These are phyloP conservation scores for Exserohilum turcica DNA, from an alignment of 2,329 filamentous ascomycete genomes.

Conservation along the genomic window DNA sequence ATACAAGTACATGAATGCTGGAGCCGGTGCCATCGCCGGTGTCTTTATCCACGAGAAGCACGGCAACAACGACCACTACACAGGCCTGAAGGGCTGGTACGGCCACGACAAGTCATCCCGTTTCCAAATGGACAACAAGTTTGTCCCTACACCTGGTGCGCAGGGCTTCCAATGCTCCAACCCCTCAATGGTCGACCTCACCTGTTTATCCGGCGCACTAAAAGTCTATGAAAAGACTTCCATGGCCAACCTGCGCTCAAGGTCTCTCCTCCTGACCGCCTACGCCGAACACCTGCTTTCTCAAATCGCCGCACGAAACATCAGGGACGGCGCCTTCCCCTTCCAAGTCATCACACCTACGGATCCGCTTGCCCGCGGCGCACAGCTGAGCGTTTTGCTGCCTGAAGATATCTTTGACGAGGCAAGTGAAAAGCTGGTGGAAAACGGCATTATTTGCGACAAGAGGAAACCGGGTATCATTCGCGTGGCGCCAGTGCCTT, in stretches of 20 bases:
- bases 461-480: constrained; percentile 86
- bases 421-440: constrained; percentile 68
- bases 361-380: constrained; percentile 70
- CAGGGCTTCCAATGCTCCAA: constrained; percentile 85
- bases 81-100: constrained; percentile 82
- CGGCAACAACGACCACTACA: constrained; percentile 65
- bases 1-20: constrained; percentile 91
- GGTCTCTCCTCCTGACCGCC: constrained; percentile 73
- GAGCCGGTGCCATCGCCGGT: constrained; percentile 78
- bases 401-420: constrained; percentile 69
- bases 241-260: constrained; percentile 70
- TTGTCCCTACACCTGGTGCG: constrained; percentile 76
- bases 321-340: constrained; percentile 28
- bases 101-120: constrained; percentile 76
- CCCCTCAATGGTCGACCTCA: constrained; percentile 78
- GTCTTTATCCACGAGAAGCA: constrained; percentile 80
- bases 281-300: constrained; percentile 57
- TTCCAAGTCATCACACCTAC: constrained; percentile 68
- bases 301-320: constrained; percentile 27
- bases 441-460: constrained; percentile 75
- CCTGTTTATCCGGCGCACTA: constrained; percentile 72
- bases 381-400: constrained; percentile 78
- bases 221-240: constrained; percentile 73
- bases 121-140: constrained; percentile 83
- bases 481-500: constrained; percentile 77